A percentile compares a stretch with the other conserved stretches of the same genome.
Conservation (phyloP, 2,329 filamentous ascomycete genomes). For the Microcyclospora tardicrescens region DNA sequence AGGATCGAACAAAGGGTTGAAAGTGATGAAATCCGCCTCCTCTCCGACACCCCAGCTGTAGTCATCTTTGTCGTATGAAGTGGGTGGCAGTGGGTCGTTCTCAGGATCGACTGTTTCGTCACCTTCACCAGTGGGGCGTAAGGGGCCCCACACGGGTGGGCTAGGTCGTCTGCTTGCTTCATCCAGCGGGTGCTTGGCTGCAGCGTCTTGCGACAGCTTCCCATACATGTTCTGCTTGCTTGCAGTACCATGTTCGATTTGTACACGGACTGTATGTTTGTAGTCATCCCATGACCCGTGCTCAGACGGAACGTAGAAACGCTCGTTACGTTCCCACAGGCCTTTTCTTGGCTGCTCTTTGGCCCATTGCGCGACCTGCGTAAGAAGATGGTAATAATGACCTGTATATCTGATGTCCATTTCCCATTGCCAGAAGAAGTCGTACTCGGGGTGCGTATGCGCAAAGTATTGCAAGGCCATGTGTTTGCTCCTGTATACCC, state of each 20-base stretch:
- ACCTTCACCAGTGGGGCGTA: constrained; percentile 28
- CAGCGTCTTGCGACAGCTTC: constrained; percentile 19
- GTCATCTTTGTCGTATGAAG: constrained; percentile 41
- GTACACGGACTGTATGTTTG: constrained; percentile 48
- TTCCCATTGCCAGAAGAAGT: constrained; percentile 91
- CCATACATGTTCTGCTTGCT: constrained; percentile 32
- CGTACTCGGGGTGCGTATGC: constrained; percentile 75
- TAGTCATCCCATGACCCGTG: constrained; percentile 66
- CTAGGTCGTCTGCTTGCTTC: constrained; percentile 24
- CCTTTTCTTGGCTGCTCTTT: constrained; percentile 53
- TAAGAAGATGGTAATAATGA: constrained; percentile 72
- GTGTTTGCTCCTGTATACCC: constrained; percentile 59
- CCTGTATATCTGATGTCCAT: constrained; percentile 87
- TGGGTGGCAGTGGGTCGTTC: constrained; percentile 41
- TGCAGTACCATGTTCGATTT: constrained; percentile 43
- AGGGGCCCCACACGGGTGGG: constrained; percentile 38
- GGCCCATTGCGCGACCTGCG: constrained; percentile 54
- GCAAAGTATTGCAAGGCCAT: constrained; percentile 96
- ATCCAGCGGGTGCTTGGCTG: constrained; percentile 28
- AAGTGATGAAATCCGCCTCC: constrained; percentile 61
- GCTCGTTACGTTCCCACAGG: constrained; percentile 65
- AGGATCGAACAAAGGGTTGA: constrained; percentile 65
- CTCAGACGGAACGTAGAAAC: constrained; percentile 61
- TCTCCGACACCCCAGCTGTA: constrained; percentile 56
- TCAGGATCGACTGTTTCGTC: constrained; percentile 38